phyloP scores from a whole-genome alignment of 108 stramenopile genomes.

The Nannochloropsis salina region DNA sequence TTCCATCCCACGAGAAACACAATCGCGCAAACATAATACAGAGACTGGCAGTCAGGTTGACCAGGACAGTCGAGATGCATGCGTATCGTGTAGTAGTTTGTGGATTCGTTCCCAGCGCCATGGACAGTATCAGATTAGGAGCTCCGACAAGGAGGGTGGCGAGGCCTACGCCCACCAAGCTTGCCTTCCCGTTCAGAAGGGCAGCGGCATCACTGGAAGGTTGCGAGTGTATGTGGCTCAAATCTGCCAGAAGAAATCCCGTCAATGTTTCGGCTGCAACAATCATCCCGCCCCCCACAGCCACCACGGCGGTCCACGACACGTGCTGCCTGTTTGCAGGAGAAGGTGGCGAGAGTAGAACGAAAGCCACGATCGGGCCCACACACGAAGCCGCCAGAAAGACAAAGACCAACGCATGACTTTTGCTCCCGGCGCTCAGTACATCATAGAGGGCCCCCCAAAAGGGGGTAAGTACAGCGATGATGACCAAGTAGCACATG shows the following conservation, averaged over 20 bases:
- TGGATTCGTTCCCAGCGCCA: not conserved
- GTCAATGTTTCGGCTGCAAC: not conserved
- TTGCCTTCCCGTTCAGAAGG: not conserved
- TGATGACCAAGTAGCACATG: not conserved
- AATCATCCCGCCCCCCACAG: not conserved
- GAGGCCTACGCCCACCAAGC: not conserved
- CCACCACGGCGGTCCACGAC: conserved; percentile 11
- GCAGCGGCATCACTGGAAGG: not conserved
- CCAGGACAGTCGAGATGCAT: not conserved
- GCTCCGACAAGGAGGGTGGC: not conserved
- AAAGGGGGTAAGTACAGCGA: not conserved
- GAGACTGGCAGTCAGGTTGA: not conserved
- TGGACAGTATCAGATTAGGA: not conserved
- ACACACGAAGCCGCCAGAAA: not conserved
- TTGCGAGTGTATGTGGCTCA: not conserved
- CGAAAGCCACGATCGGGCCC: not conserved
- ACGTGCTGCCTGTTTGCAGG: not conserved
- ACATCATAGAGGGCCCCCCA: not conserved
- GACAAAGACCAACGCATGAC: not conserved
- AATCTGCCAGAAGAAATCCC: not conserved
- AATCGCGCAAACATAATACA: not conserved
- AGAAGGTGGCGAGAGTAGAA: not conserved
- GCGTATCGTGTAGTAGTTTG: not conserved
- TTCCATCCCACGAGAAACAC: not conserved
- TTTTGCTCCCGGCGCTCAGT: not conserved